Conservation (phyloP, 805 yeast species). For the Ogataea philodendri region DNA sequence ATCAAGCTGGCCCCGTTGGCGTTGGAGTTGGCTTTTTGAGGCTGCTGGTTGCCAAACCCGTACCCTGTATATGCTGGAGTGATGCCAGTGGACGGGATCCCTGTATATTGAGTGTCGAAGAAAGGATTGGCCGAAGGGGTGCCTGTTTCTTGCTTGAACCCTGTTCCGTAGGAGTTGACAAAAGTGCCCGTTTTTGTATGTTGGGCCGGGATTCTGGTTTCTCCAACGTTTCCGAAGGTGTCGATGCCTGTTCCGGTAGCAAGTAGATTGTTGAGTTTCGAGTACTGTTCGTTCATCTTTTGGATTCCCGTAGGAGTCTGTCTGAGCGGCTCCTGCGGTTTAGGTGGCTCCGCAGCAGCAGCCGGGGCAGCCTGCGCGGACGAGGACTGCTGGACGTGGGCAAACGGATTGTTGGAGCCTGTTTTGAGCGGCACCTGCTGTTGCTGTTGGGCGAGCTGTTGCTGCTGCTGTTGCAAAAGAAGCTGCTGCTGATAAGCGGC, state of each 20-base stretch:
- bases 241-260: conserved; percentile 90
- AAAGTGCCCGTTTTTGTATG: conserved; percentile 80
- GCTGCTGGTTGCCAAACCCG: conserved; percentile 82
- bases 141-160: conserved; percentile 52
- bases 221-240: conserved; percentile 89
- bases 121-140: conserved; percentile 56
- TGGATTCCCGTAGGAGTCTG: conserved; percentile 54
- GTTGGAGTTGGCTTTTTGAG: conserved; percentile 26
- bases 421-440: conserved; percentile 38
- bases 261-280: conserved; percentile 74
- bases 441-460: conserved; percentile 31
- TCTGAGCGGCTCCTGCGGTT: conserved; percentile 38
- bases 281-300: conserved; percentile 53
- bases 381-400: conserved; percentile 32
- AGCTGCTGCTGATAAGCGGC: conserved; percentile 25
- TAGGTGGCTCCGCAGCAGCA: conserved; percentile 30
- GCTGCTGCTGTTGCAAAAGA: conserved; percentile 34
- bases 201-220: conserved; percentile 84
- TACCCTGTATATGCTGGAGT: conserved; percentile 88
- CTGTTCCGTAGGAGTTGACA: conserved; percentile 87
- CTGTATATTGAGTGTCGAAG: conserved; percentile 67
- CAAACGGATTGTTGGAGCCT: conserved; percentile 39
- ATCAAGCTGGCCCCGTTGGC: conserved; percentile 32
- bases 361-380: conserved; percentile 22
- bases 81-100: conserved; percentile 60